These are phyloP conservation scores for Pachyrhizus erosus DNA, from an alignment of 306 rosid genomes.

Conservation along the genomic window DNA sequence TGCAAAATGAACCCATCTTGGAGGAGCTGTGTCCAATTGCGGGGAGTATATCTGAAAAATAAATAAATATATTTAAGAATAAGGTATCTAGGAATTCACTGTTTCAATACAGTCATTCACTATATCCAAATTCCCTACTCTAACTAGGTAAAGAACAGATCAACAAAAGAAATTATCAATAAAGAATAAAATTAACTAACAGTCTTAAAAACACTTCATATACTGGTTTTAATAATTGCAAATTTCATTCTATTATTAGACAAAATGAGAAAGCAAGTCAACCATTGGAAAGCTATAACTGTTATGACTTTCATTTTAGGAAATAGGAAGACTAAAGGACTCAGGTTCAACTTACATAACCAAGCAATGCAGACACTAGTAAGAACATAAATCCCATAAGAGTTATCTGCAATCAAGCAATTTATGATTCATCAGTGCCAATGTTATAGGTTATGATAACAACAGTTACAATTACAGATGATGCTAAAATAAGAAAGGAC, in stretches of 20 bases:
- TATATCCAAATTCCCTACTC: slow-evolving; percentile 9
- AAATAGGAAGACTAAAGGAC: slow-evolving; percentile 27
- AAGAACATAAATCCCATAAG: slow-evolving; percentile 86
- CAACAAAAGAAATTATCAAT: slow-evolving; percentile 26
- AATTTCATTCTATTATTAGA: slow-evolving; percentile 24
- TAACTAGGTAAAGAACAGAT: slow-evolving; percentile 22
- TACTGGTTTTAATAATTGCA: not conserved
- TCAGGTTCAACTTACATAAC: slow-evolving; percentile 75
- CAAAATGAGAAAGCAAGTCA: slow-evolving; percentile 1
- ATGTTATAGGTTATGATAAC: slow-evolving; percentile 31
- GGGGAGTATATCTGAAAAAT: slow-evolving; percentile 85
- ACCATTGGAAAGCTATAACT: slow-evolving; percentile 34
- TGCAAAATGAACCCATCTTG: slow-evolving; percentile 94
- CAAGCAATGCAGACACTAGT: slow-evolving; percentile 79
- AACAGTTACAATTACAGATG: slow-evolving; percentile 14
- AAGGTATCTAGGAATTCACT: not conserved
- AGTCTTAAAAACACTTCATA: slow-evolving; percentile 11
- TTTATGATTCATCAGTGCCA: slow-evolving; percentile 36
- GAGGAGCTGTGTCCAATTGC: slow-evolving; percentile 85
- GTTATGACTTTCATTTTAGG: slow-evolving; percentile 30
- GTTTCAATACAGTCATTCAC: slow-evolving; percentile 23
- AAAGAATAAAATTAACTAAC: not conserved
- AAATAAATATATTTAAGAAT: slow-evolving; percentile 18
- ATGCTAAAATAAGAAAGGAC: slow-evolving; percentile 33
- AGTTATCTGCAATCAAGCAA: slow-evolving; percentile 74